Evolutionary conservation across 164 flowering plant genomes (phyloP).

Genomic region (Nymphaea colorata): DNA sequence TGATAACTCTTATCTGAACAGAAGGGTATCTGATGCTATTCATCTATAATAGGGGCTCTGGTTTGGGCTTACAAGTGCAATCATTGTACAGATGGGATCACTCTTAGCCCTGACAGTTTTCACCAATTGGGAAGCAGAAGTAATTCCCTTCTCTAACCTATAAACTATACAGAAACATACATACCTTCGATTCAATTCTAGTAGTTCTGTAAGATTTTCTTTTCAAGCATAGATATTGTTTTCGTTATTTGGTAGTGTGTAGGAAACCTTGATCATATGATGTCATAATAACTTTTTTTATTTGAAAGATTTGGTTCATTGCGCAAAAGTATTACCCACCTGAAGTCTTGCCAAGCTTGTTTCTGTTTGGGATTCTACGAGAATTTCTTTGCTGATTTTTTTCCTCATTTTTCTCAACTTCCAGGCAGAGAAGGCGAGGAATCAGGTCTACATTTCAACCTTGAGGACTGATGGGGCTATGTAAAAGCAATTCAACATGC

Average conservation of each 20-base stretch:
- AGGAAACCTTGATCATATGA: not conserved
- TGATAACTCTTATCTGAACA: not conserved
- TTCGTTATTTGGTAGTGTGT: no score
- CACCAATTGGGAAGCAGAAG: conserved; percentile 67
- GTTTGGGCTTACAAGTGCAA: conserved; percentile 57
- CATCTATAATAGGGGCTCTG: conserved; percentile 54
- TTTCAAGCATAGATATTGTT: no score
- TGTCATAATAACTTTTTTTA: not conserved
- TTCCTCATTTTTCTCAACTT: not conserved
- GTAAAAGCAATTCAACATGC: no score
- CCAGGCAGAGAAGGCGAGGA: conserved; percentile 17
- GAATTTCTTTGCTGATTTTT: not conserved
- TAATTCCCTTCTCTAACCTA: conserved; percentile 9
- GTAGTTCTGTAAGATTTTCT: no score
- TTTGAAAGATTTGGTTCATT: not conserved
- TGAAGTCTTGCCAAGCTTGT: not conserved
- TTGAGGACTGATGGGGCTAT: not conserved
- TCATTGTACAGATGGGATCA: conserved; percentile 30
- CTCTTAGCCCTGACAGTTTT: conserved; percentile 30
- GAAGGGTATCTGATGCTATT: not conserved
- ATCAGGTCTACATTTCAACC: conserved; percentile 10
- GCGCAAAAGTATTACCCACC: no score
- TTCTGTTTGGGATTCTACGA: not conserved
- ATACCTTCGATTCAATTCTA: no score
- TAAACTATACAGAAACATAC: not conserved